Conservation (phyloP, 257 asterid species). For the Solanum medicagineum region DNA sequence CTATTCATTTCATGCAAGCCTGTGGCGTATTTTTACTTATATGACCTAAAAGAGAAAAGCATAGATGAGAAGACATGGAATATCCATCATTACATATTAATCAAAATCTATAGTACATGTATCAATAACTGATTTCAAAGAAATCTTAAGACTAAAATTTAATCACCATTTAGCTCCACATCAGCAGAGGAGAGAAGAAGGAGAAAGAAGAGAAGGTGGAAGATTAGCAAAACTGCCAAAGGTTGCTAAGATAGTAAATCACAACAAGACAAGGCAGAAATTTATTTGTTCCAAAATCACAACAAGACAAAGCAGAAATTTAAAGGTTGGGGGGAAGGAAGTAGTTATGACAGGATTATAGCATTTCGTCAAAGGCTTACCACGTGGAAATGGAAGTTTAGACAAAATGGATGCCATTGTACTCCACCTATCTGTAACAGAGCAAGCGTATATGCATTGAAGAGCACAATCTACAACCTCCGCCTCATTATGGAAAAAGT, state of each 20-base stretch:
- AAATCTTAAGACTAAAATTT: background rate
- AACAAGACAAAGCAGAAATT: background rate
- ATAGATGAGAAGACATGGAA: background rate
- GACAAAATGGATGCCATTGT: conserved; percentile 73
- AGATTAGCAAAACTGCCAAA: background rate
- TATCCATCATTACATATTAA: background rate
- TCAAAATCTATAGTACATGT: background rate
- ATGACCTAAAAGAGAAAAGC: background rate
- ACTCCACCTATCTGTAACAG: conserved; percentile 73
- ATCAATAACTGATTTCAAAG: background rate
- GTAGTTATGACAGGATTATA: background rate
- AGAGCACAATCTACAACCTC: conserved; percentile 74
- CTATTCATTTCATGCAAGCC: background rate
- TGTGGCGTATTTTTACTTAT: background rate
- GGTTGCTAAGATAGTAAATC: background rate
- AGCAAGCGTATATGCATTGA: conserved; percentile 72
- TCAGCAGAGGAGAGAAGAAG: background rate
- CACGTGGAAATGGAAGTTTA: conserved; percentile 55
- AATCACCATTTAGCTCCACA: background rate
- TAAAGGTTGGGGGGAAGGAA: background rate
- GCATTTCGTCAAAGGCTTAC: conserved; percentile 27
- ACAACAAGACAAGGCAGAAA: background rate
- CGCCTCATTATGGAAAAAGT: conserved; percentile 49
- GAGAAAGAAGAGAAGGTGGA: background rate
- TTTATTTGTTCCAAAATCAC: background rate